Percentiles rank a stretch among this genome's conserved stretches.
Evolutionary conservation across 2,329 filamentous ascomycete species (phyloP).

Genomic region (Aureobasidium lini): DNA sequence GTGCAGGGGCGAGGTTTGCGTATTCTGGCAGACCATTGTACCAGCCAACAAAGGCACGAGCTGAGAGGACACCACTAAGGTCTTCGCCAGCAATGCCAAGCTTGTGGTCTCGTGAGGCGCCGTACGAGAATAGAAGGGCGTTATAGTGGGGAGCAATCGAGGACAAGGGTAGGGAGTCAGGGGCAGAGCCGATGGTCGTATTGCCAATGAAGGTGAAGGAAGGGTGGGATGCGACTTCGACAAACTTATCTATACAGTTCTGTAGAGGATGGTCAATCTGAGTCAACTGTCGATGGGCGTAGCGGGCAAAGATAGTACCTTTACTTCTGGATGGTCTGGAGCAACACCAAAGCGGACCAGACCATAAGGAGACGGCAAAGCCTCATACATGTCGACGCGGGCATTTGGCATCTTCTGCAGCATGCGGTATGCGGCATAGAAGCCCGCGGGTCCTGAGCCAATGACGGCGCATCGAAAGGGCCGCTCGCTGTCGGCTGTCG

Average conservation of each 20-base stretch:
- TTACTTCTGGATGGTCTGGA: slow-evolving; percentile 97
- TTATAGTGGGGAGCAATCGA: slow-evolving; percentile 77
- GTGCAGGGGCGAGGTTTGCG: slow-evolving; percentile 61
- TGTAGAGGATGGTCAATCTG: slow-evolving; percentile 29
- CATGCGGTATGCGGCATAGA: slow-evolving; percentile 84
- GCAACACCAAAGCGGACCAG: slow-evolving; percentile 91
- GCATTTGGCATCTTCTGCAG: slow-evolving; percentile 67
- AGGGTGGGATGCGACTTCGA: slow-evolving; percentile 73
- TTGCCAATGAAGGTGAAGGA: slow-evolving; percentile 91
- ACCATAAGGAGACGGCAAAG: slow-evolving; percentile 84
- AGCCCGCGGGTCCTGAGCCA: slow-evolving; percentile 90
- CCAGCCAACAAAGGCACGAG: slow-evolving; percentile 92
- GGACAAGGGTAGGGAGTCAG: slow-evolving; percentile 51
- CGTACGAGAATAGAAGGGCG: slow-evolving; percentile 86
- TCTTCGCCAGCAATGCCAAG: slow-evolving; percentile 76
- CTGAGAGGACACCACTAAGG: slow-evolving; percentile 72
- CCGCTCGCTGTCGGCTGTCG: slow-evolving; percentile 20
- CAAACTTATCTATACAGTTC: slow-evolving; percentile 94
- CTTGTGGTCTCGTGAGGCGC: slow-evolving; percentile 73
- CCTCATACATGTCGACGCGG: slow-evolving; percentile 91
- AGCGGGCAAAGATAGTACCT: slow-evolving; percentile 49
- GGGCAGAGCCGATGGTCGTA: slow-evolving; percentile 61
- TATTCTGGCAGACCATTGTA: slow-evolving; percentile 93
- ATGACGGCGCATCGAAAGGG: slow-evolving; percentile 77
- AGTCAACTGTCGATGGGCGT: not conserved